Percentiles rank a stretch among this genome's conserved stretches.
Evolutionary conservation across 2,329 filamentous ascomycete genomes (phyloP).

Genomic region (Talaromyces sp.): DNA sequence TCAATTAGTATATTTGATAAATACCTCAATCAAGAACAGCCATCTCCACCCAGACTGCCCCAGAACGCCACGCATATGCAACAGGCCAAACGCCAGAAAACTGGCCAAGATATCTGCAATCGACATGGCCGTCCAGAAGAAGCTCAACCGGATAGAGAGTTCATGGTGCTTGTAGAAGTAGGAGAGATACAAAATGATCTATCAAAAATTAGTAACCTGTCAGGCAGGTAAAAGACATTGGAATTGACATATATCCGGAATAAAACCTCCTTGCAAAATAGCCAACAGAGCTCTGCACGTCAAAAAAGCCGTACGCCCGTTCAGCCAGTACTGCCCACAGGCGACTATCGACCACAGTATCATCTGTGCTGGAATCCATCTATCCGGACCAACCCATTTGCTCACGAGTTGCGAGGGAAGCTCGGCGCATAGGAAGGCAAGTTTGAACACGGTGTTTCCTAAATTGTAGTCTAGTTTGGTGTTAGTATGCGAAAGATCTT

Average conservation of each 20-base stretch:
- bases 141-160: slow-evolving; percentile 45
- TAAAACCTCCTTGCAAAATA: slow-evolving; percentile 28
- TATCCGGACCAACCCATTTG: slow-evolving; percentile 54
- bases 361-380: slow-evolving; percentile 32
- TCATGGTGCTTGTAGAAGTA: slow-evolving; percentile 66
- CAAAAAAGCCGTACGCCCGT: slow-evolving; percentile 37
- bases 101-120: slow-evolving; percentile 1
- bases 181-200: background rate
- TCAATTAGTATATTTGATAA: background rate
- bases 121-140: slow-evolving; percentile 7
- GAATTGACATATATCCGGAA: slow-evolving; percentile 39
- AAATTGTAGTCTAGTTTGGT: slow-evolving; percentile 41
- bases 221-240: slow-evolving; percentile 43
- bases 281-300: slow-evolving; percentile 40
- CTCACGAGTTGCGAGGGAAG: slow-evolving; percentile 57
- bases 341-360: slow-evolving; percentile 31
- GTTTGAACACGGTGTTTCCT: slow-evolving; percentile 51
- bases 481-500: background rate
- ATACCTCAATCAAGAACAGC: slow-evolving; percentile 8
- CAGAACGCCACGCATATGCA: slow-evolving; percentile 6
- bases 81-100: slow-evolving; percentile 7
- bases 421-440: slow-evolving; percentile 50
- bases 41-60: slow-evolving; percentile 4
- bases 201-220: background rate
- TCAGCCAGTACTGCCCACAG: slow-evolving; percentile 40